These are phyloP conservation scores for Ophiostoma novo-ulmi DNA, from an alignment of 2,329 filamentous ascomycete genomes.

Conservation along the genomic window DNA sequence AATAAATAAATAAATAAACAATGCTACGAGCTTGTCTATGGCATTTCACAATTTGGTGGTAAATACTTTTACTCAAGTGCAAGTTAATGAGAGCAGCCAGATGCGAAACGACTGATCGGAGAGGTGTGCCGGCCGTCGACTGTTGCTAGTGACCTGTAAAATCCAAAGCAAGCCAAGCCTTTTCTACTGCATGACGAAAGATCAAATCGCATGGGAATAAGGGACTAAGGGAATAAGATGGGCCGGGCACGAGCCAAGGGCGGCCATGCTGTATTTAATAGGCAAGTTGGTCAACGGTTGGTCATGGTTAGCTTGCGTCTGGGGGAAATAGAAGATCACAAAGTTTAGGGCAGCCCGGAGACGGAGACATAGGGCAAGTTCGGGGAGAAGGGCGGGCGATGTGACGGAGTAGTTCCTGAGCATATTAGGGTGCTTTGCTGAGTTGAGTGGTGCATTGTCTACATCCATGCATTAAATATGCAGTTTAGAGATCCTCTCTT, in stretches of 20 bases:
- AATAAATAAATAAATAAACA: too few relatives aligned
- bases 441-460: too few relatives aligned
- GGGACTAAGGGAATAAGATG: not conserved
- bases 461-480: too few relatives aligned
- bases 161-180: not conserved
- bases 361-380: not conserved
- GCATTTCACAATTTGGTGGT: too few relatives aligned
- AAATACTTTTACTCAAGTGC: too few relatives aligned
- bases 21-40: too few relatives aligned
- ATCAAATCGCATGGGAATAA: not conserved
- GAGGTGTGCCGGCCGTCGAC: not conserved
- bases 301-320: not conserved
- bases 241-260: not conserved
- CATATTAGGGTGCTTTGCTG: too few relatives aligned
- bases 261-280: not conserved
- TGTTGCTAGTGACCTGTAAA: not conserved
- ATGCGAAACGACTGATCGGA: not conserved
- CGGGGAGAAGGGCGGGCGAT: not conserved
- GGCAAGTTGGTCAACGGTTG: not conserved
- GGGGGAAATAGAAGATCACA: not conserved
- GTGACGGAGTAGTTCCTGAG: not conserved
- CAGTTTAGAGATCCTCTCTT: too few relatives aligned
- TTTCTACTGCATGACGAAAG: not conserved
- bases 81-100: not conserved
- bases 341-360: not conserved